Conservation (phyloP, 208 protist genomes). For the Leishmania lainsoni region DNA sequence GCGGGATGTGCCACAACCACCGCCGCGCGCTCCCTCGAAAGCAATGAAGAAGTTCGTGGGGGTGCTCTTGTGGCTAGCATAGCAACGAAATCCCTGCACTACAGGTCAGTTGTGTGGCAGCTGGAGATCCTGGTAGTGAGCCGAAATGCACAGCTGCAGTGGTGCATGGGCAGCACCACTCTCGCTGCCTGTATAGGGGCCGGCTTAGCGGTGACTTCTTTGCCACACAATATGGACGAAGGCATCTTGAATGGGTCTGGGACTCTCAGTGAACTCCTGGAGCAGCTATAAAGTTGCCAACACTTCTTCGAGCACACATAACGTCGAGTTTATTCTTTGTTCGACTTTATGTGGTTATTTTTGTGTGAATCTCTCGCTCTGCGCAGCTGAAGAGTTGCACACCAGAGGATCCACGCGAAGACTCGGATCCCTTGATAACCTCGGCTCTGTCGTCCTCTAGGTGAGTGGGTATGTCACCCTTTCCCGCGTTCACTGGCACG, state of each 20-base stretch:
- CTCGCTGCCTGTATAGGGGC: not conserved
- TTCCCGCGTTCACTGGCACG: not conserved
- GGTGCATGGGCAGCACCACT: not conserved
- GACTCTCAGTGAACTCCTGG: constrained; percentile 4
- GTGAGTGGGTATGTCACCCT: not conserved
- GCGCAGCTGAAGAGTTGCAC: not conserved
- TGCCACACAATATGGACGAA: too few relatives aligned
- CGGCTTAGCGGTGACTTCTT: not conserved
- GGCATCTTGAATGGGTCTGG: not conserved
- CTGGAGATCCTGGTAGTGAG: constrained; percentile 13
- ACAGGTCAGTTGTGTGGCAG: constrained; percentile 11
- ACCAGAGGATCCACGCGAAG: not conserved
- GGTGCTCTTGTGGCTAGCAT: not conserved
- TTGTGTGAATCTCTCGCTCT: not conserved
- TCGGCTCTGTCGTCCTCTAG: not conserved
- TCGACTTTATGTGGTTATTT: too few relatives aligned
- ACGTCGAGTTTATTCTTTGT: not conserved
- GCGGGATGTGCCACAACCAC: not conserved
- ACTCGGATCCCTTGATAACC: not conserved
- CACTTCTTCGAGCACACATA: not conserved
- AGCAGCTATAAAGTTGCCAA: not conserved
- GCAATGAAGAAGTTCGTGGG: not conserved
- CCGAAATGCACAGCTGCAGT: constrained; percentile 23
- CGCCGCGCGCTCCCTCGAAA: not conserved
- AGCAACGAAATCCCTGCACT: not conserved